A percentile compares a stretch with the other conserved stretches of the same genome.
These are phyloP conservation scores for Phytophthora ramorum DNA, from an alignment of 352 stramenopile species.

Conservation along the genomic window DNA sequence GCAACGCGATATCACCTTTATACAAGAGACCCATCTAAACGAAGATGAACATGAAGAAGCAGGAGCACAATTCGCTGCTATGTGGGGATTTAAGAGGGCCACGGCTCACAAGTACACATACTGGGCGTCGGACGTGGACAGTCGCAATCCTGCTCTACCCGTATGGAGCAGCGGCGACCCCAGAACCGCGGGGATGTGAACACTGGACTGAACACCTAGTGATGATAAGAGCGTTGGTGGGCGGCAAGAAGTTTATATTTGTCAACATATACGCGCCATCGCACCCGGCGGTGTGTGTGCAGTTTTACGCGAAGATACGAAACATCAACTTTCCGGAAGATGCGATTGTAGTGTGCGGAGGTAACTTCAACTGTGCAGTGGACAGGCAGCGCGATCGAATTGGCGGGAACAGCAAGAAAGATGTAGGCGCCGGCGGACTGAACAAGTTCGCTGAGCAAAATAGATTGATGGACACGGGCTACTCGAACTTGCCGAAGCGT, in stretches of 20 bases:
- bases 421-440: neutral
- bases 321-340: neutral
- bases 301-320: neutral
- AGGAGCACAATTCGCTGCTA: neutral
- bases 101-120: neutral
- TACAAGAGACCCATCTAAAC: conserved; percentile 16
- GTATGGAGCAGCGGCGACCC: neutral
- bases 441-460: neutral
- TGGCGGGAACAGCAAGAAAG: neutral
- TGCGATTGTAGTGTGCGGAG: neutral
- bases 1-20: neutral
- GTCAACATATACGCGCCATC: conserved; percentile 10
- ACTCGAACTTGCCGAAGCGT: neutral
- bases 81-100: conserved; percentile 4
- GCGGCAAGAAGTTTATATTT: neutral
- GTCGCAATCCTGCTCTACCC: conserved; percentile 13
- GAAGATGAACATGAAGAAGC: neutral
- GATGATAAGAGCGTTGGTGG: neutral
- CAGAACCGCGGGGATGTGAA: neutral
- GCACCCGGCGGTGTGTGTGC: neutral
- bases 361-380: neutral
- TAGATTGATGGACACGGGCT: neutral
- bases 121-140: neutral
- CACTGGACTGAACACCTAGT: conserved; percentile 2
- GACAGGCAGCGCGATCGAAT: neutral